These are phyloP conservation scores for Cercospora sp. DNA, from an alignment of 2,329 filamentous ascomycete genomes.

Conservation along the genomic window DNA sequence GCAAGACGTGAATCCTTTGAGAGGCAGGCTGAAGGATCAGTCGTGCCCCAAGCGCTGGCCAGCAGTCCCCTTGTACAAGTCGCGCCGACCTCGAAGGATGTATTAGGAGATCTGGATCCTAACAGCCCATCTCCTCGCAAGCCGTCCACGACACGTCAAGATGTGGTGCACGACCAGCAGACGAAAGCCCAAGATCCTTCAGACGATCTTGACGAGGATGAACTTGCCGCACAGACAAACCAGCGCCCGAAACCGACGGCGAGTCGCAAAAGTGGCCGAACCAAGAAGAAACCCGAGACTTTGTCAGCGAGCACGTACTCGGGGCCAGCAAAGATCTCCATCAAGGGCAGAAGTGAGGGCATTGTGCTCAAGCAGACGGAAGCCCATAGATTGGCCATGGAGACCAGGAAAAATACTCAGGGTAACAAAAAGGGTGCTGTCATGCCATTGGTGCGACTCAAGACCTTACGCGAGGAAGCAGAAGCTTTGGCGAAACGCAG, in stretches of 20 bases:
- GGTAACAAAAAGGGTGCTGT: conserved; percentile 53
- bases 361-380: conserved; percentile 52
- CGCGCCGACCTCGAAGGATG: conserved; percentile 23
- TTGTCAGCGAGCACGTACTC: conserved; percentile 33
- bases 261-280: conserved; percentile 28
- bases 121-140: conserved; percentile 48
- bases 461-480: conserved; percentile 40
- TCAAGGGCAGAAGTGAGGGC: conserved; percentile 44
- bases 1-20: conserved; percentile 46
- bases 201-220: conserved; percentile 20
- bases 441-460: conserved; percentile 45
- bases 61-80: conserved; percentile 30
- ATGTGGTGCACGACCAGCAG: conserved; percentile 6
- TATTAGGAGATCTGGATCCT: conserved; percentile 49
- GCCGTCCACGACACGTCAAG: neutral
- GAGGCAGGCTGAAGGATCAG: conserved; percentile 51
- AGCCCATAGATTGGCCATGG: conserved; percentile 49
- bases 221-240: conserved; percentile 18
- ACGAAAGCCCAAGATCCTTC: conserved; percentile 8
- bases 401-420: conserved; percentile 51
- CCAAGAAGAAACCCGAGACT: conserved; percentile 27
- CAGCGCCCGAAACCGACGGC: conserved; percentile 15
- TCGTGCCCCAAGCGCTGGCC: conserved; percentile 48
- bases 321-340: conserved; percentile 46
- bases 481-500: conserved; percentile 17